A percentile compares a stretch with the other conserved stretches of the same genome.
These are phyloP conservation scores for Geotrichum carabidarum DNA, from an alignment of 1,139 yeast species.

Conservation along the genomic window DNA sequence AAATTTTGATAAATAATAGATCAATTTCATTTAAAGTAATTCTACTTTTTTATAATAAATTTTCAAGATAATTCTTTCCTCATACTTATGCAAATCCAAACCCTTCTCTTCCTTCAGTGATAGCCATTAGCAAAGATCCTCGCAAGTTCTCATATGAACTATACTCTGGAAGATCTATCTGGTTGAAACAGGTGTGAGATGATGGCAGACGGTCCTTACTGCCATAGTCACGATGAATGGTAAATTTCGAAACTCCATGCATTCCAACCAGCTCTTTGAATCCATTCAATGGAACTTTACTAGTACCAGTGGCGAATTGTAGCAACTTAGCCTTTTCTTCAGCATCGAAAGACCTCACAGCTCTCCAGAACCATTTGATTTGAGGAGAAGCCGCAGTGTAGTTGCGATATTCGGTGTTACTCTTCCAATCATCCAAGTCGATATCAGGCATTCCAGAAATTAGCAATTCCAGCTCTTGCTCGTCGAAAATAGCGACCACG, in stretches of 20 bases:
- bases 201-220: constrained; percentile 83
- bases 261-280: constrained; percentile 88
- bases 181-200: constrained; percentile 95
- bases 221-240: constrained; percentile 87
- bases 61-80: neutral
- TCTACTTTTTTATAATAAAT: neutral
- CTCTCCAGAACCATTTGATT: constrained; percentile 97
- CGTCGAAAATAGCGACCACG: constrained; percentile 82
- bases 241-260: constrained; percentile 79
- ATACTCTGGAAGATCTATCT: constrained; percentile 89
- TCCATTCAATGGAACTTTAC: constrained; percentile 93
- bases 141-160: constrained; percentile 82
- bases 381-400: constrained; percentile 82
- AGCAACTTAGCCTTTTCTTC: constrained; percentile 91
- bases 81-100: constrained; percentile 69
- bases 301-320: constrained; percentile 96
- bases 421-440: constrained; percentile 93
- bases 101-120: constrained; percentile 94
- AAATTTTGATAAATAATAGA: neutral
- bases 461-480: constrained; percentile 87
- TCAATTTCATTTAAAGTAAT: neutral
- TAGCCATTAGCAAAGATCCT: constrained; percentile 73
- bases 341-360: constrained; percentile 86
- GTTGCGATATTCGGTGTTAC: constrained; percentile 74
- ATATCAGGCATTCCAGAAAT: constrained; percentile 95